Conservation (phyloP, 2,329 filamentous ascomycete genomes). For the Fusarium coicis region DNA sequence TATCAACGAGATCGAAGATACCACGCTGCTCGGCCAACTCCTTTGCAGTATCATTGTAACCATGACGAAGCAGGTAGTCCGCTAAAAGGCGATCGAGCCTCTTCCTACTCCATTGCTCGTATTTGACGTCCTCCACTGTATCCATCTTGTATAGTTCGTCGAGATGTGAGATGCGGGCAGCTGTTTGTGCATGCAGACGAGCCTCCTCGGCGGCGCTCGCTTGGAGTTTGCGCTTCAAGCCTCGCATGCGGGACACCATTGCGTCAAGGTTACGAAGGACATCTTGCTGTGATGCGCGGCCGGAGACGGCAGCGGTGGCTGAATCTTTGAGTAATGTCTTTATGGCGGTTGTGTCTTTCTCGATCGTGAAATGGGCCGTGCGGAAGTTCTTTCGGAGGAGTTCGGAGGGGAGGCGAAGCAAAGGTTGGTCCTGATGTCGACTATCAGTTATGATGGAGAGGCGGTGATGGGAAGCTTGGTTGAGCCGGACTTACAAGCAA, state of each 20-base stretch:
- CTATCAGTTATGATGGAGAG: conserved; percentile 8
- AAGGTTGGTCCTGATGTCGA: conserved; percentile 82
- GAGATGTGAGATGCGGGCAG: conserved; percentile 82
- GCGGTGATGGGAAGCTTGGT: neutral
- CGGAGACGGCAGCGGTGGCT: conserved; percentile 73
- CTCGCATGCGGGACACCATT: conserved; percentile 87
- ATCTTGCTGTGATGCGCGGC: conserved; percentile 71
- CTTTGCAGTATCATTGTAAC: conserved; percentile 81
- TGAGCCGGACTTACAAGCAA: conserved; percentile 66
- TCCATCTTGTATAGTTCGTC: conserved; percentile 83
- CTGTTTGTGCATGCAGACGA: conserved; percentile 77
- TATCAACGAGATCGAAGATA: conserved; percentile 85
- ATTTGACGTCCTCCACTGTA: conserved; percentile 88
- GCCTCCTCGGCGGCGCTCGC: conserved; percentile 82
- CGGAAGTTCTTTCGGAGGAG: conserved; percentile 96
- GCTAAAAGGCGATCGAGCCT: conserved; percentile 86
- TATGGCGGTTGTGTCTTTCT: conserved; percentile 74
- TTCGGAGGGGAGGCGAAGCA: conserved; percentile 92
- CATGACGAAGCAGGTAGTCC: conserved; percentile 90
- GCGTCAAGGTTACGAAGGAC: conserved; percentile 84
- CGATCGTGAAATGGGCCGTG: conserved; percentile 79
- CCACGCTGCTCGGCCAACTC: conserved; percentile 78
- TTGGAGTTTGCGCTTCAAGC: conserved; percentile 87
- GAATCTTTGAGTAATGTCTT: conserved; percentile 71
- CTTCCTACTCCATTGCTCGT: conserved; percentile 87